Evolutionary conservation across 306 rosid genomes (phyloP), one percentile per base, ranked within the genome.

Genomic region (Hylodesmum podocarpum): DNA sequence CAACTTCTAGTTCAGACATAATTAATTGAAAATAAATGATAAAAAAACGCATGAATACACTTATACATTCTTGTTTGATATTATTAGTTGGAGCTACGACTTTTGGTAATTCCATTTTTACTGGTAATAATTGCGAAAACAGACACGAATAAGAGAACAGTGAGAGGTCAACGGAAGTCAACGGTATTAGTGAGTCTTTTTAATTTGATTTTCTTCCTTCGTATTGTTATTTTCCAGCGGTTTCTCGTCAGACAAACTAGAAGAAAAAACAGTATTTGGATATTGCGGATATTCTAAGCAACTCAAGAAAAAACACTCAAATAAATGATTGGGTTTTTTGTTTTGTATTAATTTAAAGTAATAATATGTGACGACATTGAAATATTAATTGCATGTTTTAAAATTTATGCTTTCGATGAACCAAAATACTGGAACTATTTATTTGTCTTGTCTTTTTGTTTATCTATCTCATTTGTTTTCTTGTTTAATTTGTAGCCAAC

Each of bases 391-490:
- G 7, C n/a, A n/a, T n/a, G n/a, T n/a, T n/a, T n/a, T n/a, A n/a
- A n/a, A n/a, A n/a, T n/a, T n/a, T n/a, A n/a, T n/a, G n/a, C n/a
- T 24, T 36, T 24, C 16, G n/a, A 14, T 15, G 15, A 40, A 39
- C 34, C 43, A 39, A 51, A 19, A 33, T 3, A 33, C 11, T 24
- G 14, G 14, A 24, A 66, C 16, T 36, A 58, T 37, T 81, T 36
- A 58, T 37, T 81, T 57, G 70, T 64, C 57, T 36, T 50, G 73
- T 57, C 76, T 67, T 64, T 21, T 39, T 19, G n/a, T 19, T 59
- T 15, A 46, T 36, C 16, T 15, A 46, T 36, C 16, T 25, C 9
- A 0, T 68, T 81, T 68, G 72, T 75, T 68, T 50, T 19, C 16
- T 69, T 59, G 67, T 51, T 49, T 68, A 29, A 68, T 21, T 75